Conservation (phyloP, 1,284 basidiomycete genomes). For the Hypsizygus ulmarius region DNA sequence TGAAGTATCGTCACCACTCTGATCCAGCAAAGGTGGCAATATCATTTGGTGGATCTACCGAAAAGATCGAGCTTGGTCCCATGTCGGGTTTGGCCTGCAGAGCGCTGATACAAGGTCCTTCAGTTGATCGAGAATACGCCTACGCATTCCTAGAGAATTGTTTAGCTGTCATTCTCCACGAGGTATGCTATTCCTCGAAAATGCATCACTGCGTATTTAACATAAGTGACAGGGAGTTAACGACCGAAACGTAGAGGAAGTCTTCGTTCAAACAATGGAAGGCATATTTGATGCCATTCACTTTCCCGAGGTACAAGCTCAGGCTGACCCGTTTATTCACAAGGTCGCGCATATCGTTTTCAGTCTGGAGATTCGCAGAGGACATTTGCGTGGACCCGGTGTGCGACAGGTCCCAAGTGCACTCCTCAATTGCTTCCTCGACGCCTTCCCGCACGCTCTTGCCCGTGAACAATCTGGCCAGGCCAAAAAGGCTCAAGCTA, state of each 20-base stretch:
- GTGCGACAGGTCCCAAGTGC: constrained; percentile 58
- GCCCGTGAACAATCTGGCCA: constrained; percentile 64
- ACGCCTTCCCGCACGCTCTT: constrained; percentile 71
- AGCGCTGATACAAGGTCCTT: constrained; percentile 59
- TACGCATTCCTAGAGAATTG: constrained; percentile 80
- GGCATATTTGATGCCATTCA: constrained; percentile 81
- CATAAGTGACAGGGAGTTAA: constrained; percentile 55
- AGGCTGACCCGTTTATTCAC: constrained; percentile 67
- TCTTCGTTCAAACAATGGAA: constrained; percentile 71
- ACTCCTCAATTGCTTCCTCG: constrained; percentile 71
- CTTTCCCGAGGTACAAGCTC: constrained; percentile 64
- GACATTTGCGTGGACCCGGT: constrained; percentile 50
- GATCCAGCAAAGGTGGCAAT: constrained; percentile 70
- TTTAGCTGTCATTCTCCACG: constrained; percentile 70
- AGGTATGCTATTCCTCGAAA: constrained; percentile 45
- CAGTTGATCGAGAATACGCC: constrained; percentile 70
- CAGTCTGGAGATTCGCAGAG: constrained; percentile 59
- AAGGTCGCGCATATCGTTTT: constrained; percentile 73
- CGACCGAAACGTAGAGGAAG: constrained; percentile 73
- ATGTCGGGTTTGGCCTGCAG: constrained; percentile 72
- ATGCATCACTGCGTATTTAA: constrained; percentile 8
- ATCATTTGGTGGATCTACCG: constrained; percentile 71
- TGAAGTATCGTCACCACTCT: constrained; percentile 72
- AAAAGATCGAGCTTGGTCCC: constrained; percentile 71
- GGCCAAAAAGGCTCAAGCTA: constrained; percentile 53